phyloP scores from a whole-genome alignment of 2,329 filamentous ascomycete species.

The Monilinia fructigena region DNA sequence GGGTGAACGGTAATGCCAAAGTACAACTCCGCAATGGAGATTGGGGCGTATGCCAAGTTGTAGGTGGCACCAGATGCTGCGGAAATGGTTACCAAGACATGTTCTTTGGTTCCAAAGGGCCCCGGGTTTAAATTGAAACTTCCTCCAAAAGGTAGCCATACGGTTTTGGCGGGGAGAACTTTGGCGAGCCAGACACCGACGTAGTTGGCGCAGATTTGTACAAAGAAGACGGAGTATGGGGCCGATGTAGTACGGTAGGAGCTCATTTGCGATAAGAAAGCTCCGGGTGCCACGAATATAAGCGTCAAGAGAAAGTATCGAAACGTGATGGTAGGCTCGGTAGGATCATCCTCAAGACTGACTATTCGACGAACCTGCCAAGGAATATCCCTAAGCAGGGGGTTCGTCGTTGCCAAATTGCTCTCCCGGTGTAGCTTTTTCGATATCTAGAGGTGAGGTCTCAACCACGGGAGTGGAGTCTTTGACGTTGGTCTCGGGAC shows the following conservation, averaged over 20 bases:
- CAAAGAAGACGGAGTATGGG: conserved; percentile 59
- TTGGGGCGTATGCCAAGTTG: conserved; percentile 51
- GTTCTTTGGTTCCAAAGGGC: conserved; percentile 37
- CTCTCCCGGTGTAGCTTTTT: conserved; percentile 6
- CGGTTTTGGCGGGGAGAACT: conserved; percentile 47
- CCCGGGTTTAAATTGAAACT: conserved; percentile 44
- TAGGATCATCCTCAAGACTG: conserved; percentile 56
- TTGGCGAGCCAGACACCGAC: conserved; percentile 47
- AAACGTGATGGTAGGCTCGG: conserved; percentile 56
- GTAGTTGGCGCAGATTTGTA: conserved; percentile 52
- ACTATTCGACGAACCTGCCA: conserved; percentile 56
- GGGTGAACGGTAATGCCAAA: conserved; percentile 53
- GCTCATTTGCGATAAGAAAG: conserved; percentile 56
- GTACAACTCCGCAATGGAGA: conserved; percentile 57
- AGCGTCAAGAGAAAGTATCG: conserved; percentile 57
- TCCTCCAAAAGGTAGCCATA: conserved; percentile 45
- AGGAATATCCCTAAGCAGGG: conserved; percentile 53
- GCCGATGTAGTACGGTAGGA: conserved; percentile 55
- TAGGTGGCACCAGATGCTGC: conserved; percentile 54
- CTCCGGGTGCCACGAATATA: conserved; percentile 56
- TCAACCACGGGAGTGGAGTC: conserved; percentile 35
- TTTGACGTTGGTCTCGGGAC: conserved; percentile 9
- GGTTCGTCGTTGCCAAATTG: conserved; percentile 47
- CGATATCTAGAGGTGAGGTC: conserved; percentile 41
- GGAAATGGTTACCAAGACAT: conserved; percentile 44